These are phyloP conservation scores for Leccinum huronense DNA, from an alignment of 1,284 basidiomycete genomes.

Conservation along the genomic window DNA sequence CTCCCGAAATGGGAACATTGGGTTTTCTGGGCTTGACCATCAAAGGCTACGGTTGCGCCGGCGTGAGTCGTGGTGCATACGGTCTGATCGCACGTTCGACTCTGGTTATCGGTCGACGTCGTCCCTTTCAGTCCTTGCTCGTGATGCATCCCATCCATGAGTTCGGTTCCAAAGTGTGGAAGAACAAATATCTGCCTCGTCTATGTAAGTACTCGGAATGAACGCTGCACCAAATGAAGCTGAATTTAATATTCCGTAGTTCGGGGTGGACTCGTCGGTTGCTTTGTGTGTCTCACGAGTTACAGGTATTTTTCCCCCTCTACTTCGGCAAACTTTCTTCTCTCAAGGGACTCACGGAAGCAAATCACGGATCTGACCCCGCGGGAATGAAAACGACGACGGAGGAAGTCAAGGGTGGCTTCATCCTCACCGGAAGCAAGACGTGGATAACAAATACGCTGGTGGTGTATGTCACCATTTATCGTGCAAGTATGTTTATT, in stretches of 20 bases:
- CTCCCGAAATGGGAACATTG: slow-evolving; percentile 91
- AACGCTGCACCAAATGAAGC: not conserved
- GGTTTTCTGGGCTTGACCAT: slow-evolving; percentile 93
- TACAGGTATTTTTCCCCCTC: not conserved
- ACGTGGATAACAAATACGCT: slow-evolving; percentile 97
- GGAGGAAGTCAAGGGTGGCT: slow-evolving; percentile 82
- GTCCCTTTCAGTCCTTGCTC: slow-evolving; percentile 90
- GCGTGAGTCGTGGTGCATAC: slow-evolving; percentile 89
- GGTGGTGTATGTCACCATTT: slow-evolving; percentile 60
- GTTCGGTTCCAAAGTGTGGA: slow-evolving; percentile 89
- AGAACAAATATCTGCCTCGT: slow-evolving; percentile 86
- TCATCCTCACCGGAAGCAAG: slow-evolving; percentile 86
- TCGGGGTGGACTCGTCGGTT: slow-evolving; percentile 86
- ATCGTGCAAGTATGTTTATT: slow-evolving; percentile 1
- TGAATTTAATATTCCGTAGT: slow-evolving; percentile 44
- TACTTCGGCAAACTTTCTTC: slow-evolving; percentile 4
- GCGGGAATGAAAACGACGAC: slow-evolving; percentile 93
- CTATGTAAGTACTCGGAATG: slow-evolving; percentile 52
- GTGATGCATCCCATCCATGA: slow-evolving; percentile 98
- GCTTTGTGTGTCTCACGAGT: slow-evolving; percentile 68
- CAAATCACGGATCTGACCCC: slow-evolving; percentile 95
- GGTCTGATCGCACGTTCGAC: slow-evolving; percentile 91
- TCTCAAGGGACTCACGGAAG: slow-evolving; percentile 85
- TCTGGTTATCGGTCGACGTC: slow-evolving; percentile 94
- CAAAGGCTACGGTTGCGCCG: slow-evolving; percentile 91